These are phyloP conservation scores for Bruguiera gymnorhiza DNA, from an alignment of 345 rosid species.

Conservation along the genomic window DNA sequence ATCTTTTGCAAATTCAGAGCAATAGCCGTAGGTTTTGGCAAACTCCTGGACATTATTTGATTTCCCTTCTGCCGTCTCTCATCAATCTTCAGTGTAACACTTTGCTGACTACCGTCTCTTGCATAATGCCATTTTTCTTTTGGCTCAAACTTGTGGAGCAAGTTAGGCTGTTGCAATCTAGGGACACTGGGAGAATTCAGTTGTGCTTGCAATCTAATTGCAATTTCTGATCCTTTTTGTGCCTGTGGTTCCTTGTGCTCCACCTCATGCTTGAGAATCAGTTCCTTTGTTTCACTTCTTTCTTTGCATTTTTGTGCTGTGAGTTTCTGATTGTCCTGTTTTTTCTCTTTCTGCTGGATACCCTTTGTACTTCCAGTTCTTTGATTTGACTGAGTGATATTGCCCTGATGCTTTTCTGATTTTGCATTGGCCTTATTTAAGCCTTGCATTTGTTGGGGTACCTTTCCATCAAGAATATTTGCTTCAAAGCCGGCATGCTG, in stretches of 20 bases:
- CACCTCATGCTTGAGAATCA: constrained; percentile 30
- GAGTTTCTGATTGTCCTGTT: constrained; percentile 31
- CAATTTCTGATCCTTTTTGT: constrained; percentile 28
- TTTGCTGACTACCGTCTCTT: constrained; percentile 29
- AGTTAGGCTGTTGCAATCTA: constrained; percentile 25
- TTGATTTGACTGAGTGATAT: constrained; percentile 13
- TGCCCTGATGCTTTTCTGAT: constrained; percentile 31
- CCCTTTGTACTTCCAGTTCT: constrained; percentile 27
- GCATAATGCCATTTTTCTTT: constrained; percentile 25
- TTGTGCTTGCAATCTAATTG: constrained; percentile 24
- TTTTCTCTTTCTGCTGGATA: constrained; percentile 33
- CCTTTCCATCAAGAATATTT: constrained; percentile 28
- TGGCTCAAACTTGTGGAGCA: constrained; percentile 24
- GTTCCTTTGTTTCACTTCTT: constrained; percentile 26
- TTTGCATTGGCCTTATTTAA: constrained; percentile 19
- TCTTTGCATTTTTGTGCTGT: constrained; percentile 35
- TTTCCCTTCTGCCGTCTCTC: constrained; percentile 30
- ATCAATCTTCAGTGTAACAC: constrained; percentile 33
- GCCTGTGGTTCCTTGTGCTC: constrained; percentile 23
- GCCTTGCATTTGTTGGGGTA: constrained; percentile 21
- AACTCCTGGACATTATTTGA: constrained; percentile 19
- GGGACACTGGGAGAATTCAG: constrained; percentile 22
- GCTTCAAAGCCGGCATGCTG: constrained; percentile 28
- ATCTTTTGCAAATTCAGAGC: constrained; percentile 31
- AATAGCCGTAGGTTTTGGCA: constrained; percentile 25